Evolutionary conservation across 2,329 filamentous ascomycete genomes (phyloP), one percentile per base, ranked within the genome.

Genomic region (Rachicladosporium sp.): DNA sequence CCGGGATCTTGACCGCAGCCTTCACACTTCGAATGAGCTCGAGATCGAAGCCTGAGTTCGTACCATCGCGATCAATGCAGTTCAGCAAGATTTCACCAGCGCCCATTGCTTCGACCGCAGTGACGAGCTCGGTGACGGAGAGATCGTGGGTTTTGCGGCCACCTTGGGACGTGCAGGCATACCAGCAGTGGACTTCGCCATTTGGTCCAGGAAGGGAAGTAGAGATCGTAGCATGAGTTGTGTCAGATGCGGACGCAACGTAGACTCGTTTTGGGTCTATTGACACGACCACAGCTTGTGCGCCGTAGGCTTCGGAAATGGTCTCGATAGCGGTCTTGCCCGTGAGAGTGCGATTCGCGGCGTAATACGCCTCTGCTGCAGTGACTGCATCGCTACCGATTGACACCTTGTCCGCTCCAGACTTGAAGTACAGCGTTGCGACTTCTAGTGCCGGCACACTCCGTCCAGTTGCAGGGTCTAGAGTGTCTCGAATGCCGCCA

Each of bases 21-120:
- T 98, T 98, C 43, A 96, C 89, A 57, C 88, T 82, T 37, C 73
- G 67, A 53, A 98, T 85, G 40, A 98, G 71, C 67, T 96, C 91
- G 7, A 94, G 70, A 61, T 98, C 91, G 58, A 95, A 98, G 1
- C 91, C 91, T 51, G 76, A 82, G 65, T 93, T 95, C 41, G 84
- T 91, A 39, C 91, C 91, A 60, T 98, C 91, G 58, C 82, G 85
- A 68, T 98, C 91, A 54, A 98, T 98, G 68, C 88, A 95, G 65
- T 98, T 98, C 42, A 98, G 75, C 38, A 98, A 67, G 43, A 98
- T 83, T 69, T 98, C 91, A 42, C 91, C 91, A 2, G 83, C 76
- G 38, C 91, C 91, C 86, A 98, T 93, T 41, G 85, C 87, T 66
- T 98, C 87, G 30, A 96, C 89, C 9, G 91, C 91, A 50, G 75